These are phyloP conservation scores for Taphrina sp. DNA, from an alignment of 1,139 yeast species.

Conservation along the genomic window DNA sequence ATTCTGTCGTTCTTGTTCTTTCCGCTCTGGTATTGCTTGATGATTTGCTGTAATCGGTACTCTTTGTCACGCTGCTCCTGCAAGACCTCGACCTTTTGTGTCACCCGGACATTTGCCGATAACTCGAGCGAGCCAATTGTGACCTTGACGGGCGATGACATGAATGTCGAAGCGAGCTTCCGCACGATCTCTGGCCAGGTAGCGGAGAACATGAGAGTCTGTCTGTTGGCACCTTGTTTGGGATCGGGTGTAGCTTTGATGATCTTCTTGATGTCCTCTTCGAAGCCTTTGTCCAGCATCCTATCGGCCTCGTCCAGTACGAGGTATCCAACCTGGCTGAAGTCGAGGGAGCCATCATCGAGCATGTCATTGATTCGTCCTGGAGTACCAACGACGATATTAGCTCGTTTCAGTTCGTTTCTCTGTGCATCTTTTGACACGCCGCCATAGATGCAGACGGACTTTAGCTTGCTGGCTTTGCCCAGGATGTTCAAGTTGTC, in stretches of 20 bases:
- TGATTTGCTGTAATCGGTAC: constrained; percentile 64
- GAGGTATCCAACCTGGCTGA: constrained; percentile 67
- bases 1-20: constrained; percentile 69
- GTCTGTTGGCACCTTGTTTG: constrained; percentile 50
- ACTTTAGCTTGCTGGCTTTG: constrained; percentile 58
- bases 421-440: constrained; percentile 88
- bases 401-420: constrained; percentile 60
- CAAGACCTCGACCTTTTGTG: constrained; percentile 89
- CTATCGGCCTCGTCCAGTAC: constrained; percentile 97
- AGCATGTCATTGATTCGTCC: constrained; percentile 90
- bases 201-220: constrained; percentile 86
- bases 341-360: constrained; percentile 79
- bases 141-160: constrained; percentile 77
- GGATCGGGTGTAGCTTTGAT: constrained; percentile 55
- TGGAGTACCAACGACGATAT: constrained; percentile 92
- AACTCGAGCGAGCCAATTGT: constrained; percentile 86
- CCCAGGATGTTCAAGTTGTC: constrained; percentile 64
- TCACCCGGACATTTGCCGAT: constrained; percentile 58
- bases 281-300: constrained; percentile 96
- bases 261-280: constrained; percentile 86
- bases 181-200: constrained; percentile 93
- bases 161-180: constrained; percentile 82
- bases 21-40: constrained; percentile 68
- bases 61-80: constrained; percentile 76
- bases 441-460: constrained; percentile 94